phyloP scores from a whole-genome alignment of 371 early-diverging fungal species.

The Syncephalastrum contaminatum region DNA sequence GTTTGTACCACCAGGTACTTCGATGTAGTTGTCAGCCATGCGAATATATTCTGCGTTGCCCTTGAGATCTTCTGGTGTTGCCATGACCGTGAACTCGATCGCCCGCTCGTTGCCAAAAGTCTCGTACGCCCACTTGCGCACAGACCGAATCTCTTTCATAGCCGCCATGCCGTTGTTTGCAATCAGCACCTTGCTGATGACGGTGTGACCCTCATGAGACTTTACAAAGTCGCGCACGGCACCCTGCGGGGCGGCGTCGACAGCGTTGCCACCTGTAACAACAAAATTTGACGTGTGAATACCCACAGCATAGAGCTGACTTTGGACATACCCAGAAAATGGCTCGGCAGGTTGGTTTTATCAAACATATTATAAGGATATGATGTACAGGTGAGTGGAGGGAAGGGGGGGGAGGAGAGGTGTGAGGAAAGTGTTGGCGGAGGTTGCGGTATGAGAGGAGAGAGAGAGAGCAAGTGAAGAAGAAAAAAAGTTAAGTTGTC shows the following conservation, averaged over 20 bases:
- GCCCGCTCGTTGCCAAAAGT: slow-evolving; percentile 96
- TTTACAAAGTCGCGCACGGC: slow-evolving; percentile 74
- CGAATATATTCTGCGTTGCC: slow-evolving; percentile 98
- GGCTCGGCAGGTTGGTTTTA: slow-evolving; percentile 18
- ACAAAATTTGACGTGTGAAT: background rate
- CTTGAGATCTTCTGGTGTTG: slow-evolving; percentile 96
- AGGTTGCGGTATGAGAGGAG: too few species aligned
- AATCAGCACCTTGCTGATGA: slow-evolving; percentile 88
- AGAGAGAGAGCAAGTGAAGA: slow-evolving; percentile 2
- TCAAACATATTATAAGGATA: slow-evolving; percentile 16
- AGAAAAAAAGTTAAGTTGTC: slow-evolving; percentile 5
- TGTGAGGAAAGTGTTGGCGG: background rate
- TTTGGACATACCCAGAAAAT: slow-evolving; percentile 17
- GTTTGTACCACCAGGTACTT: slow-evolving; percentile 95
- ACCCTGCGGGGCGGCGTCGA: slow-evolving; percentile 55
- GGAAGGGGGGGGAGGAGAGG: slow-evolving; percentile 1
- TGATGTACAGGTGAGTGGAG: background rate
- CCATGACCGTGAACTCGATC: slow-evolving; percentile 98
- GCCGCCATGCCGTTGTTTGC: slow-evolving; percentile 99
- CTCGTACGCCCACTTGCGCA: slow-evolving; percentile 98
- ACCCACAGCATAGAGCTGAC: background rate
- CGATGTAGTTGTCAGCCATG: slow-evolving; percentile 97
- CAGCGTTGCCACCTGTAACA: slow-evolving; percentile 59
- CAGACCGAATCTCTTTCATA: slow-evolving; percentile 97
- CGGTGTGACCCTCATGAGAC: slow-evolving; percentile 82